These are phyloP conservation scores for Pseudohyphozyma bogoriensis DNA, from an alignment of 768 basidiomycete species.

Conservation along the genomic window DNA sequence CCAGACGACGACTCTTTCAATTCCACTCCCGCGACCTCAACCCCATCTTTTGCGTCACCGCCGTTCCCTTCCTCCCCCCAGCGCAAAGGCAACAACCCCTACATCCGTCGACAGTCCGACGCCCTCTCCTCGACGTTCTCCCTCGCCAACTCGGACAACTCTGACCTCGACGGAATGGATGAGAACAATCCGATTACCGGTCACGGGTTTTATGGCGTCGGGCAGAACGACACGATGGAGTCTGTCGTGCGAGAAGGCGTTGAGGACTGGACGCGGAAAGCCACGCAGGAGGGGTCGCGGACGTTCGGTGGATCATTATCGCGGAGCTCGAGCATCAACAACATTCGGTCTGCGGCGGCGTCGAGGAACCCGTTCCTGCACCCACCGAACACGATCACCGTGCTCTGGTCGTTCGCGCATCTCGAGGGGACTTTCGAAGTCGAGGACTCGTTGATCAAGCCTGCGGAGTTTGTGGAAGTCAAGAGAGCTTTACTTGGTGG, in stretches of 20 bases:
- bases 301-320: not conserved
- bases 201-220: conserved; percentile 23
- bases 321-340: conserved; percentile 4
- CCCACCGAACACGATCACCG: conserved; percentile 49
- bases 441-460: conserved; percentile 36
- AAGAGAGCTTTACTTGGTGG: conserved; percentile 29
- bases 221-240: conserved; percentile 32
- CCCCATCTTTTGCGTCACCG: conserved; percentile 7
- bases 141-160: conserved; percentile 7
- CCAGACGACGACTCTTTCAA: conserved; percentile 7
- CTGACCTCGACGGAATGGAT: conserved; percentile 11
- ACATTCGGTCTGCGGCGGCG: too few relatives aligned
- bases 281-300: not conserved
- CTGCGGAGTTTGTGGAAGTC: conserved; percentile 31
- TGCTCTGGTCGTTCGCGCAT: conserved; percentile 78
- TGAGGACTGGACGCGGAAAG: conserved; percentile 1
- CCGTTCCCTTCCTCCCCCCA: conserved; percentile 7
- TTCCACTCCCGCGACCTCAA: conserved; percentile 6
- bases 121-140: not conserved
- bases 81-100: conserved; percentile 1
- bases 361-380: not conserved
- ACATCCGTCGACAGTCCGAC: not conserved
- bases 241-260: conserved; percentile 19
- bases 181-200: not conserved
- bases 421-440: conserved; percentile 59